Evolutionary conservation across 305 asterid species (phyloP), one percentile per base, ranked within the genome.

Genomic region (Ruellia speciosa): DNA sequence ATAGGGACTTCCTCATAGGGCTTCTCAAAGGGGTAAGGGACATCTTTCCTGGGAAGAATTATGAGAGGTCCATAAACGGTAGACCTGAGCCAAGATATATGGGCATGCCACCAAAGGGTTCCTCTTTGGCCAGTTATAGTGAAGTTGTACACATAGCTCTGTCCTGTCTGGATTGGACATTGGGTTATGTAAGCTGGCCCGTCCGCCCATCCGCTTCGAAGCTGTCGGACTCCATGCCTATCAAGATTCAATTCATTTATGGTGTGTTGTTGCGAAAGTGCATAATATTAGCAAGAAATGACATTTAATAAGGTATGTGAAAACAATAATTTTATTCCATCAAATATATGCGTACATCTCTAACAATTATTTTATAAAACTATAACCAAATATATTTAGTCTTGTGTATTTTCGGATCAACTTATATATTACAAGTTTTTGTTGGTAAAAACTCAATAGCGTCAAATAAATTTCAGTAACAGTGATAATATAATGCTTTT

Each of bases 51-150:
- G 0, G 84, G 87, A 4, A 81, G 80, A 19, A 81, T 73, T 14
- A 75, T 71, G 0, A 81, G 2, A 3, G 87, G 80, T n/a, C 87
- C 87, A 45, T 81, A 72, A 2, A 81, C 69, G 19, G 87, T 77
- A 0, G 81, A 51, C 51, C 84, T 52, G 5, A 76, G 73, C 82
- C 80, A 79, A 6, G 86, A 73, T 16, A 75, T 64, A 24, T 75
- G 84, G 0, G 80, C 84, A 14, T 78, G 84, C 80, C 80, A 78
- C 54, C 54, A 78, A 6, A 79, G 70, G 45, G 85, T 79, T 14
- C 85, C 85, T 0, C 79, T 67, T 54, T 79, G 85, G 9, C 81
- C 81, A 0, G 55, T 62, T 0, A 75, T 15, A 0, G 75, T 75
- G 69, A 62, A 79, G 19, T 79, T 72, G 62, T 74, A 71, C 45